Percentiles rank a stretch among this genome's conserved stretches.
These are phyloP conservation scores for Choiromyces venosus DNA, from an alignment of 495 filamentous ascomycete genomes.

Conservation along the genomic window DNA sequence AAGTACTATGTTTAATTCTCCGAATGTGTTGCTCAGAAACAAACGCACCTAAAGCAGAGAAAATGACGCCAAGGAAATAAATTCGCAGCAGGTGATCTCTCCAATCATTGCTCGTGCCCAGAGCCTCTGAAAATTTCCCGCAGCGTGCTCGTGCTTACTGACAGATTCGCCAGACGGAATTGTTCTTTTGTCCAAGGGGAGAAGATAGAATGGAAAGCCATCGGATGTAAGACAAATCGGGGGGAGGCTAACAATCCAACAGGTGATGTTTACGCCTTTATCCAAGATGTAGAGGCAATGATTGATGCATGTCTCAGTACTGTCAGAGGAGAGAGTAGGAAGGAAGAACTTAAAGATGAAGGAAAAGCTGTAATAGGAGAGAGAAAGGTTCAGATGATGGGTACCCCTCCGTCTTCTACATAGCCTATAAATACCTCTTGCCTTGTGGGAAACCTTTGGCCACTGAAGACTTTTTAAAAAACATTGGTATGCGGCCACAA, in stretches of 20 bases:
- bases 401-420: background rate
- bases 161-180: background rate
- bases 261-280: background rate
- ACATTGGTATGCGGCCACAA: background rate
- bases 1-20: background rate
- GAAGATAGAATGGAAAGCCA: background rate
- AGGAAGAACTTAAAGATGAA: background rate
- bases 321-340: background rate
- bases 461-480: background rate
- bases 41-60: background rate
- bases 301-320: background rate
- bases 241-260: background rate
- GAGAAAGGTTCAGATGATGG: background rate
- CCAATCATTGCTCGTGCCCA: background rate
- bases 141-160: background rate
- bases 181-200: background rate
- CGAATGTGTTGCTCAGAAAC: background rate
- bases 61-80: background rate
- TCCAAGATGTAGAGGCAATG: background rate
- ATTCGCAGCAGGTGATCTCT: background rate
- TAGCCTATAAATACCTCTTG: background rate
- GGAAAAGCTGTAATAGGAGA: background rate
- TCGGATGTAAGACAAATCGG: background rate
- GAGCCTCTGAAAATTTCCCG: background rate
- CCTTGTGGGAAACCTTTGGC: background rate